Base-by-base conservation (phyloP, 2,329 filamentous ascomycete species). In the Apiospora rasikravindrae region DNA sequence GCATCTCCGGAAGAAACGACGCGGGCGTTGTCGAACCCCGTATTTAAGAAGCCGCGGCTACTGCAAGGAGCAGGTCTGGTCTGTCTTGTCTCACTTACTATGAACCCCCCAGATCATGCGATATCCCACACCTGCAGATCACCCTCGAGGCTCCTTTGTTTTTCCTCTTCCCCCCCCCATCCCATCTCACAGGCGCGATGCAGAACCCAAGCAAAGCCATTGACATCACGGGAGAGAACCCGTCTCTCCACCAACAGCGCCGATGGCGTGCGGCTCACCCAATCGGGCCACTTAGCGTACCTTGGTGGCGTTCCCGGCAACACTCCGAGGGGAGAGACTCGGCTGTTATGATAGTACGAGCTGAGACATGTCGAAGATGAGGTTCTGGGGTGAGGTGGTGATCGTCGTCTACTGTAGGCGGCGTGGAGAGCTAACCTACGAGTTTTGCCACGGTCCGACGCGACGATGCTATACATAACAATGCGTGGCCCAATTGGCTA, bases 1-100 rank as follows among this genome's bases (percentile, higher is more conserved):
- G 44, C 66, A 61, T 61, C 53, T 61, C 53, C 53, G n/a, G 53
- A 37, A 37, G 53, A 37, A 61, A 61, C 29, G 16, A 37, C 19
- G 6, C 16, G 53, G 51, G 51, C 10, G 29, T 61, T 61, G 16
- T 37, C 53, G 16, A 57, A 37, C 29, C 40, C 16, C 53, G 29
- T 61, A 61, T 37, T 61, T 61, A 37, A 61, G n/a, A 22, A 37
- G 16, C 53, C 10, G 53, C 29, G 11, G 53, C 16, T 29, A 29
- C 51, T 37, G 33, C 33, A 37, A 37, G 33, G 5, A 5, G 2
- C 33, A 1, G 33, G n/a, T 16, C 29, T 33, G 22, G 2, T 22
- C 33, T 22, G 2, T 1, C 24, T 29, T 61, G 53, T 61, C 29
- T 61, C 53, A 61, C 26, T 22, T 2, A 11, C 13, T 10, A 42